Percentiles rank a stretch among this genome's conserved stretches.
Evolutionary conservation across 345 rosid species (phyloP).

Genomic region (Corymbia maculata): DNA sequence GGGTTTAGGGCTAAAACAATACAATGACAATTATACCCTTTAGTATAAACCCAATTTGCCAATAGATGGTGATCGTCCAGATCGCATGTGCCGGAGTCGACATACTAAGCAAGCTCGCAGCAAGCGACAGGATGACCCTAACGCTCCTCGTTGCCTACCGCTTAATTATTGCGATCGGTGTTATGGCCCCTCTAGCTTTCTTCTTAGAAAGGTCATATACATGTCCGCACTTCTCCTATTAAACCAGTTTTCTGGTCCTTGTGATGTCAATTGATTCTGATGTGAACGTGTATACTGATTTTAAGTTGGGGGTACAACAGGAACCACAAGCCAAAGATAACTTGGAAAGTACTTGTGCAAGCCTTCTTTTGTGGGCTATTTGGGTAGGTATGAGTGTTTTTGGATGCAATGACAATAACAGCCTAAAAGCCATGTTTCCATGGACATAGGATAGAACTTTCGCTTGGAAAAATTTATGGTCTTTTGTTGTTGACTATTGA

Average conservation of each 20-base stretch:
- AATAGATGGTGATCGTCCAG: constrained; percentile 3
- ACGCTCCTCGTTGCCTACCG: background rate
- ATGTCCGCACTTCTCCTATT: background rate
- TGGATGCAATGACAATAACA: background rate
- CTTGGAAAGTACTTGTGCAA: constrained; percentile 23
- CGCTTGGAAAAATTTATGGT: background rate
- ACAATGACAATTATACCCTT: too few species aligned
- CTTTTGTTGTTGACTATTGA: background rate
- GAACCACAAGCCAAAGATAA: constrained; percentile 35
- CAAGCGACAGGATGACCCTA: background rate
- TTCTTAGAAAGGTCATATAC: background rate
- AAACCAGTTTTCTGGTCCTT: background rate
- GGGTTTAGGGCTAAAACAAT: too few species aligned
- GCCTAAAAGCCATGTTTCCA: background rate
- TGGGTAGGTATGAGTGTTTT: constrained; percentile 23
- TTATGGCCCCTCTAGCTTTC: constrained; percentile 4
- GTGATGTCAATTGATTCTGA: too few species aligned
- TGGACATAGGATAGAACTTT: background rate
- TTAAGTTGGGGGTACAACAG: background rate
- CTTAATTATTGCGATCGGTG: background rate
- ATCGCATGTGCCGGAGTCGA: background rate
- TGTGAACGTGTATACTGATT: background rate
- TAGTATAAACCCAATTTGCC: too few species aligned
- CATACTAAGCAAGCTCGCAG: constrained; percentile 1
- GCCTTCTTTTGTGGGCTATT: background rate